Conservation (phyloP, 2,329 filamentous ascomycete genomes). For the Aureobasidium sp. region DNA sequence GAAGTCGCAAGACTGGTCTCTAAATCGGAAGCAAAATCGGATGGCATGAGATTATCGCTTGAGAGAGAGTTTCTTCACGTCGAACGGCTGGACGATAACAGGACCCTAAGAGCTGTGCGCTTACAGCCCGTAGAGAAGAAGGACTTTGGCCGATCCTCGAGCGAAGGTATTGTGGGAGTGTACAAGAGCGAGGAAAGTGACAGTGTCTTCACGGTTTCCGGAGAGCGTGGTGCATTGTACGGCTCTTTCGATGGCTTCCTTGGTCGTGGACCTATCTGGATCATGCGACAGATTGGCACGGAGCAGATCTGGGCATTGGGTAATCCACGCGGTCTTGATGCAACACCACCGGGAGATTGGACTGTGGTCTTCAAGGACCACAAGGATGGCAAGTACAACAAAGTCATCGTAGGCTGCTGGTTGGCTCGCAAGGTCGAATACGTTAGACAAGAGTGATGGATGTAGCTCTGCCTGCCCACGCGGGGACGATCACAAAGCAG, state of each 20-base stretch:
- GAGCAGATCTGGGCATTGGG: conserved; percentile 34
- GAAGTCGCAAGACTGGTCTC: conserved; percentile 24
- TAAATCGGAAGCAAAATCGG: conserved; percentile 21
- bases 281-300: conserved; percentile 34
- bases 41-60: conserved; percentile 25
- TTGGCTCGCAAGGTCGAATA: conserved; percentile 30
- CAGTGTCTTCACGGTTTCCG: conserved; percentile 32
- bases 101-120: conserved; percentile 23
- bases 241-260: conserved; percentile 39
- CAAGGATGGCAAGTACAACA: conserved; percentile 20
- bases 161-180: conserved; percentile 22
- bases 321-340: conserved; percentile 37
- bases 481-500: too few species aligned
- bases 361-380: conserved; percentile 32
- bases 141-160: not conserved
- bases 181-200: conserved; percentile 34
- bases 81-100: conserved; percentile 27
- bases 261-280: conserved; percentile 32
- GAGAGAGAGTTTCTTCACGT: conserved; percentile 28
- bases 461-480: too few species aligned
- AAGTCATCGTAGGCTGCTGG: conserved; percentile 36
- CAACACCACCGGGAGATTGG: conserved; percentile 39
- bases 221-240: conserved; percentile 35
- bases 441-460: not conserved
- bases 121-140: conserved; percentile 19